Evolutionary conservation across 2,329 filamentous ascomycete genomes (phyloP).

Genomic region (Colletotrichum falcatum): DNA sequence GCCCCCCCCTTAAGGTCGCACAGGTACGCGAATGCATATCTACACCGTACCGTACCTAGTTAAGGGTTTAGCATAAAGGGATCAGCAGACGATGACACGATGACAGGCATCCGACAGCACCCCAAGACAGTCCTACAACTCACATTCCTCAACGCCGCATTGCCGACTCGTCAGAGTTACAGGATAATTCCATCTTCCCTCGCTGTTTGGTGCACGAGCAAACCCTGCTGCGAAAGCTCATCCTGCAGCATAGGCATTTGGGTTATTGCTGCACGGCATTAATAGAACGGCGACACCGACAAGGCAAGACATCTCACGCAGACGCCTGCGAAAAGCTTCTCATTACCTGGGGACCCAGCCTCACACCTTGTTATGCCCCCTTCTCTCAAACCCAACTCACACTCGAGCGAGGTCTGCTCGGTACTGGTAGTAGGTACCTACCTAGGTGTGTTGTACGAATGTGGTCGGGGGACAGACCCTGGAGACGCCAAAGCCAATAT

Average conservation of each 20-base stretch:
- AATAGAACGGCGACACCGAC: slow-evolving; percentile 4
- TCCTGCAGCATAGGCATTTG: slow-evolving; percentile 4
- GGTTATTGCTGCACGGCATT: too few species aligned
- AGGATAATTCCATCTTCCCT: not conserved
- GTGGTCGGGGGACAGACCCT: too few species aligned
- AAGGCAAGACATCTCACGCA: not conserved
- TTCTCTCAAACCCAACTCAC: not conserved
- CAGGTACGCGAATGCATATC: too few species aligned
- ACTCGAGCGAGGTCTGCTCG: not conserved
- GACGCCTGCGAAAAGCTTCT: not conserved
- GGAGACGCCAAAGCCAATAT: slow-evolving; percentile 5
- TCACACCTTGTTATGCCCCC: too few species aligned
- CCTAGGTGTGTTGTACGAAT: not conserved
- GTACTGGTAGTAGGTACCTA: too few species aligned
- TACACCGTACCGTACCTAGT: too few species aligned
- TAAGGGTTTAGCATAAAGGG: not conserved
- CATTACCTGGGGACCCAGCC: too few species aligned
- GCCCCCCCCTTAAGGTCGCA: too few species aligned
- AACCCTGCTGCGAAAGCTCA: slow-evolving; percentile 20
- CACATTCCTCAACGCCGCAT: not conserved
- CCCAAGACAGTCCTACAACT: not conserved
- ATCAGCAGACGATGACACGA: not conserved
- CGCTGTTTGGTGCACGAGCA: slow-evolving; percentile 9
- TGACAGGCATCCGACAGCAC: slow-evolving; percentile 9
- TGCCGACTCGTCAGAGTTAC: slow-evolving; percentile 4